Evolutionary conservation across 202 grass and related monocot genomes (phyloP).

Genomic region (Bolboschoenoplectus hybrid): DNA sequence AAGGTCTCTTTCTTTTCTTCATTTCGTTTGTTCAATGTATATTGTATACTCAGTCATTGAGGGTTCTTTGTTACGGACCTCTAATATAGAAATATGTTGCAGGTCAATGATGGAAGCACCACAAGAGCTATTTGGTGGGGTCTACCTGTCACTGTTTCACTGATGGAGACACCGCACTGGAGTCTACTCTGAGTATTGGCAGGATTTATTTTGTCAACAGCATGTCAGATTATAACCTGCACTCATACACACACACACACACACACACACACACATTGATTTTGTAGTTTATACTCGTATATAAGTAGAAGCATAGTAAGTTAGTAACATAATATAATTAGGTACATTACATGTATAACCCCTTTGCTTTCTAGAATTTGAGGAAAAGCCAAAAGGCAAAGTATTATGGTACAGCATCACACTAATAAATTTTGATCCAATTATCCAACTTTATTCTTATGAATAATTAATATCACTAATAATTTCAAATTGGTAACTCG

Average conservation of each 20-base stretch:
- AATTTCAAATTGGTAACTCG: too few relatives aligned
- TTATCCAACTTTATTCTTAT: too few relatives aligned
- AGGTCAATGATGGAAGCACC: neutral
- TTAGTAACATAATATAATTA: neutral
- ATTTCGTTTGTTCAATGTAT: slow-evolving; percentile 18
- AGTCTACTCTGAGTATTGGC: too few relatives aligned
- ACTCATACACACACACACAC: too few relatives aligned
- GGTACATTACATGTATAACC: too few relatives aligned
- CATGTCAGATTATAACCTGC: neutral
- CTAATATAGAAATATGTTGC: neutral
- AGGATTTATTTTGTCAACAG: neutral
- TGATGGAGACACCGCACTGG: neutral
- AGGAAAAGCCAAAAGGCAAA: neutral
- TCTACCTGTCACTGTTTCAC: neutral
- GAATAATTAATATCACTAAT: too few relatives aligned
- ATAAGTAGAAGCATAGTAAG: neutral
- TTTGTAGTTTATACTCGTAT: neutral
- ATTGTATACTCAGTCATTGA: neutral
- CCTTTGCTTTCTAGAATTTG: neutral
- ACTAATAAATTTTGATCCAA: too few relatives aligned
- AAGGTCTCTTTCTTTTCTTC: neutral
- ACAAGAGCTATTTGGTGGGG: neutral
- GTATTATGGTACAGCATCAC: too few relatives aligned
- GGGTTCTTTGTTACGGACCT: neutral
- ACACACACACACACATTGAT: too few relatives aligned